Evolutionary conservation across 305 asterid species (phyloP).

Genomic region (Euphrasia arctica): DNA sequence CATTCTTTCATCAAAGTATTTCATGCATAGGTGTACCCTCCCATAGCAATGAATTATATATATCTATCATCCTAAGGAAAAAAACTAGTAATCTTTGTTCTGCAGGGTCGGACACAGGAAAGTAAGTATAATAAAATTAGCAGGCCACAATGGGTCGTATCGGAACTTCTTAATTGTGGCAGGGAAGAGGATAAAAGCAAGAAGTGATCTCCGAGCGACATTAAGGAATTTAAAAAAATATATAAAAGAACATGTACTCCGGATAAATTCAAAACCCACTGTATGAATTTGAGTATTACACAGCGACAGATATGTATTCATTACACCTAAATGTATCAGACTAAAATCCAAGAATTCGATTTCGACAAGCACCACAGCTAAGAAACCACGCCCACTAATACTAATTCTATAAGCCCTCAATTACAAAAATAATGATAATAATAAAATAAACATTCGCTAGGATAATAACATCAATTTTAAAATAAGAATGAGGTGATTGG

Average conservation of each 20-base stretch:
- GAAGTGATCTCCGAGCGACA: no score
- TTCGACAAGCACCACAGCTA: constrained; percentile 7
- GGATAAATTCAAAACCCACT: no score
- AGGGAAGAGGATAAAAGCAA: no score
- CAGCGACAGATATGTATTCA: not conserved
- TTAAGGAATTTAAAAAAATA: no score
- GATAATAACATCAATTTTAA: constrained; percentile 9
- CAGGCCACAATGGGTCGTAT: no score
- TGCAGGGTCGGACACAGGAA: no score
- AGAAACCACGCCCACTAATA: not conserved
- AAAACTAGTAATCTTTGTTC: not conserved
- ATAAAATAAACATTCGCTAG: not conserved
- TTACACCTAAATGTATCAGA: not conserved
- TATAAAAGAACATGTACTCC: no score
- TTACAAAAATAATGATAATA: not conserved
- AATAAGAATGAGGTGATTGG: not conserved
- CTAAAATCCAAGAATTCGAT: not conserved
- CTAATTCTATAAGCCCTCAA: constrained; percentile 3
- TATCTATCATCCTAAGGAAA: not conserved
- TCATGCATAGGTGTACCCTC: not conserved
- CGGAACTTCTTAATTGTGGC: no score
- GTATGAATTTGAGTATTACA: no score
- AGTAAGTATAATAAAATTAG: no score
- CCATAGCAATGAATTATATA: not conserved
- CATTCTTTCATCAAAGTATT: not conserved